Percentiles rank a stretch among this genome's conserved stretches.
Evolutionary conservation across 129 eudicot genomes (phyloP).

Genomic region (Flaveria brownii): DNA sequence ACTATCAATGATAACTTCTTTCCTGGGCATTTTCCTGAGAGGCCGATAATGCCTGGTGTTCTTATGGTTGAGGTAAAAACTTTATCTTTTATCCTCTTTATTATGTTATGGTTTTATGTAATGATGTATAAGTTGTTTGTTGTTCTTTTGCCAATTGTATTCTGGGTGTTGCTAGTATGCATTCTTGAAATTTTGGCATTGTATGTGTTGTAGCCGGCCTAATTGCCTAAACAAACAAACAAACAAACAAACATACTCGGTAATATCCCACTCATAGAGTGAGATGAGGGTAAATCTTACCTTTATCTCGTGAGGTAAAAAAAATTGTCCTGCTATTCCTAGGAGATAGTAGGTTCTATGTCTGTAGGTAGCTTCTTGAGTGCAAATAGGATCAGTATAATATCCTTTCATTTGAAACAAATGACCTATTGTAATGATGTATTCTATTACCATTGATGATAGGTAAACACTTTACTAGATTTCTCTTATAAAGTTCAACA

Average conservation of each 20-base stretch:
- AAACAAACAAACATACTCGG: too few species aligned
- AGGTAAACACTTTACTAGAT: too few species aligned
- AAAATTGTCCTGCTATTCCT: too few species aligned
- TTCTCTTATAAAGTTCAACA: too few species aligned
- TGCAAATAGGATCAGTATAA: not conserved
- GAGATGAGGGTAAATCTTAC: too few species aligned
- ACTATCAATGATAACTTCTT: slow-evolving; percentile 91
- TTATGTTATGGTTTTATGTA: not conserved
- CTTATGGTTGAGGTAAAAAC: slow-evolving; percentile 92
- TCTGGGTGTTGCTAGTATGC: not conserved
- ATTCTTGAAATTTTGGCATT: not conserved
- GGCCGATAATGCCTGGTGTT: slow-evolving; percentile 99
- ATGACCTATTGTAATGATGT: not conserved
- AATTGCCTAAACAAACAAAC: too few species aligned
- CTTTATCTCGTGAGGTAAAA: too few species aligned
- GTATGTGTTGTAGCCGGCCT: not conserved
- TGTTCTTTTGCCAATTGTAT: slow-evolving; percentile 14
- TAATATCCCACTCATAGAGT: too few species aligned
- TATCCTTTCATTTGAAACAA: not conserved
- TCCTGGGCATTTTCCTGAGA: slow-evolving; percentile 87
- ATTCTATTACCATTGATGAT: too few species aligned
- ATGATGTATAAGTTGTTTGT: not conserved
- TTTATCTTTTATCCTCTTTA: not conserved
- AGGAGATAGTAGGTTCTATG: too few species aligned
- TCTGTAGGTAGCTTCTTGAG: not conserved